phyloP scores from a whole-genome alignment of 805 yeast species.

The Debaryomyces hansenii region DNA sequence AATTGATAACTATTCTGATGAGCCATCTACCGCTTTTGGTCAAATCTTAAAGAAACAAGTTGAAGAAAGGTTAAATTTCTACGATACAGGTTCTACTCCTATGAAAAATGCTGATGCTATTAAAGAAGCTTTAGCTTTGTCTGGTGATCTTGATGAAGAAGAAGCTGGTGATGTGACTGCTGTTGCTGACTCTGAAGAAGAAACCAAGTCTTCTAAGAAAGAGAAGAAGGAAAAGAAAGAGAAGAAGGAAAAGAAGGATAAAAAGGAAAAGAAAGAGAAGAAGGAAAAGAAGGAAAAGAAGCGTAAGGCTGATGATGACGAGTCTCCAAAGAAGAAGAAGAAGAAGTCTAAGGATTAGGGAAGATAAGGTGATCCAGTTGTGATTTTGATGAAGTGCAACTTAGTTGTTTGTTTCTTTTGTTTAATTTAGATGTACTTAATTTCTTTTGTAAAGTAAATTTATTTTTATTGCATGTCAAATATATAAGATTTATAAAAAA shows the following conservation, averaged over 20 bases:
- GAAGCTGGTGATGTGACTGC: slow-evolving; percentile 26
- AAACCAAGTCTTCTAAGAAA: slow-evolving; percentile 14
- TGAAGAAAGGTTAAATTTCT: slow-evolving; percentile 94
- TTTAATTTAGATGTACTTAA: slow-evolving; percentile 2
- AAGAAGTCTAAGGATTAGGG: slow-evolving; percentile 46
- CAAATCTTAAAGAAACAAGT: slow-evolving; percentile 91
- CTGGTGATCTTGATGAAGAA: slow-evolving; percentile 50
- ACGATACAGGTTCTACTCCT: slow-evolving; percentile 95
- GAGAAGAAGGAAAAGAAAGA: slow-evolving; percentile 15
- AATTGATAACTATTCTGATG: slow-evolving; percentile 95
- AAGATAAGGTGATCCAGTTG: not conserved
- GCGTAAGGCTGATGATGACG: slow-evolving; percentile 37
- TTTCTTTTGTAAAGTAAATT: slow-evolving; percentile 23
- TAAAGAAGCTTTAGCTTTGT: slow-evolving; percentile 80
- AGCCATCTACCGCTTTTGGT: slow-evolving; percentile 89
- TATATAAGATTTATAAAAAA: slow-evolving; percentile 3
- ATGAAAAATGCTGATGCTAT: slow-evolving; percentile 95
- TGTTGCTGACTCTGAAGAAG: slow-evolving; percentile 25
- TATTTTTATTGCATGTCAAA: slow-evolving; percentile 28
- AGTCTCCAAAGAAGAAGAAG: slow-evolving; percentile 42
- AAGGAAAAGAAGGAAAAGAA: slow-evolving; percentile 33
- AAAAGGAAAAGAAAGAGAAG: slow-evolving; percentile 31
- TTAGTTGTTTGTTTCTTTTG: not conserved
- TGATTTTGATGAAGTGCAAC: not conserved
- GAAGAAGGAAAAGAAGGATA: slow-evolving; percentile 19